These are phyloP conservation scores for Pichia sp. DNA, from an alignment of 1,139 yeast genomes.

Conservation along the genomic window DNA sequence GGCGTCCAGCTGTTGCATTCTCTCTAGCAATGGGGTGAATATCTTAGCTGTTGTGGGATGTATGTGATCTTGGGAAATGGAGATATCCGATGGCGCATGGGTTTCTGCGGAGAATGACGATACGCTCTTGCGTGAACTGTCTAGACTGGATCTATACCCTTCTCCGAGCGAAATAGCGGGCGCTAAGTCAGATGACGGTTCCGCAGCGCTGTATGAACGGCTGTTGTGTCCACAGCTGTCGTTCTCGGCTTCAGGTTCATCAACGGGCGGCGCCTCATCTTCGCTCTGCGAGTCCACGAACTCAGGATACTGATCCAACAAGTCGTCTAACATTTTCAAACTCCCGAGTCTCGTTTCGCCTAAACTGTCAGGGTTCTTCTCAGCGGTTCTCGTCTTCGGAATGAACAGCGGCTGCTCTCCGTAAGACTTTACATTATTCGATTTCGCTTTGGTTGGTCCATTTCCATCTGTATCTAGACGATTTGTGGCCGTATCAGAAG, in stretches of 20 bases:
- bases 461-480: no score
- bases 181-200: no score
- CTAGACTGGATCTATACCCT: not conserved
- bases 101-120: no score
- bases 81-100: no score
- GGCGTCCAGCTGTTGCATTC: constrained; percentile 35
- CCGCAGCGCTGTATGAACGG: no score
- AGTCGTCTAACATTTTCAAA: constrained; percentile 17
- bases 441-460: no score
- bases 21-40: constrained; percentile 41
- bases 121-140: no score
- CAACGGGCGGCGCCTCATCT: not conserved
- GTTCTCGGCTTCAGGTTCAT: not conserved
- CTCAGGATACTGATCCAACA: constrained; percentile 16
- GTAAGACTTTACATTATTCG: no score
- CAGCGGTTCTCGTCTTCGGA: not conserved
- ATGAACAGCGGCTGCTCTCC: not conserved
- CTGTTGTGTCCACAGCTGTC: not conserved
- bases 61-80: constrained; percentile 1
- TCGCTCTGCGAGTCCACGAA: constrained; percentile 2
- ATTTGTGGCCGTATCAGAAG: no score
- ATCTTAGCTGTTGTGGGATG: constrained; percentile 39
- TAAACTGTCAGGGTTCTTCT: not conserved
- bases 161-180: not conserved
- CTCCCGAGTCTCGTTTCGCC: constrained; percentile 11